phyloP scores from a whole-genome alignment of 2,329 filamentous ascomycete genomes.

The Penicillium sclerotiorum region DNA sequence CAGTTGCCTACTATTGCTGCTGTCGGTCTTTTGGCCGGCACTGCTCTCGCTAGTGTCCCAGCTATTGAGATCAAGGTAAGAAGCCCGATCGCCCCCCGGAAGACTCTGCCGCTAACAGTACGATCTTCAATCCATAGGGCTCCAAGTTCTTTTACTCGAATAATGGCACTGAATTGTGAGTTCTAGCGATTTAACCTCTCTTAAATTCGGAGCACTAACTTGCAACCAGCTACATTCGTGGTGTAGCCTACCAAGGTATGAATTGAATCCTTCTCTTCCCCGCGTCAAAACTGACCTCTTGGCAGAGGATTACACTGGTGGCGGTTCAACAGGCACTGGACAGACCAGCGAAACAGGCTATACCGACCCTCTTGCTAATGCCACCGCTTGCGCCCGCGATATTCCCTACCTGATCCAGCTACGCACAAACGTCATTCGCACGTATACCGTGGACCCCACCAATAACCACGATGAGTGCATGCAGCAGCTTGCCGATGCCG shows the following conservation, averaged over 20 bases:
- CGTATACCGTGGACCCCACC: slow-evolving; percentile 85
- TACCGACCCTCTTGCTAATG: slow-evolving; percentile 79
- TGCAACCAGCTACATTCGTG: background rate
- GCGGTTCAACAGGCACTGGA: background rate
- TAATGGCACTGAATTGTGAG: background rate
- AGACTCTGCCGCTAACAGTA: too few relatives aligned
- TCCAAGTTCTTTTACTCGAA: background rate
- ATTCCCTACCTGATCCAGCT: slow-evolving; percentile 78
- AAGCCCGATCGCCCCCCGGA: too few relatives aligned
- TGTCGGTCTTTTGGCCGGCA: too few relatives aligned
- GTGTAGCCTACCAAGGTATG: background rate
- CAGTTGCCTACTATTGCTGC: too few relatives aligned
- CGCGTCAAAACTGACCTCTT: too few relatives aligned
- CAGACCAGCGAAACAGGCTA: slow-evolving; percentile 57
- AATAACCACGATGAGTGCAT: slow-evolving; percentile 82
- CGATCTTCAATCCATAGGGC: background rate
- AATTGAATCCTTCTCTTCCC: background rate
- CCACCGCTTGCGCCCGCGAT: slow-evolving; percentile 74
- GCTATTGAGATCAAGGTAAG: background rate
- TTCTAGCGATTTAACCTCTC: background rate
- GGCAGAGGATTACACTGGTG: too few relatives aligned
- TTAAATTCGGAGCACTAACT: background rate
- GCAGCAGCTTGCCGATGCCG: slow-evolving; percentile 75
- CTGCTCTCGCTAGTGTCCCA: background rate
- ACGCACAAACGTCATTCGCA: slow-evolving; percentile 89